phyloP scores from a whole-genome alignment of 116 monocot species.

The Posidonia oceanica region DNA sequence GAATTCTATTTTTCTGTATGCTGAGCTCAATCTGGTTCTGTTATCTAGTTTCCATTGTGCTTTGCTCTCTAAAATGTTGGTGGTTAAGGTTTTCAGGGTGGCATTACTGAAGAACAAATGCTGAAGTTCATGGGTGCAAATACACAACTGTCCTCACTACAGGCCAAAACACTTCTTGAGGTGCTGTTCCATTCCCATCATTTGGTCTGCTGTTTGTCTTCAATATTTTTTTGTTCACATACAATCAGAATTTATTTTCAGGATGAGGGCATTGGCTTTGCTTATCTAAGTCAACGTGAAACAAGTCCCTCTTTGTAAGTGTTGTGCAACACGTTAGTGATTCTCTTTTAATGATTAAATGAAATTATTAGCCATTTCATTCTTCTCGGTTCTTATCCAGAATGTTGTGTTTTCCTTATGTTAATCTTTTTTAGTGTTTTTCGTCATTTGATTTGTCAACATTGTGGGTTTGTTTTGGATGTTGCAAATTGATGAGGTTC shows the following conservation, averaged over 20 bases:
- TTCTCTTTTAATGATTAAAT: neutral
- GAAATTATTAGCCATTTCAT: neutral
- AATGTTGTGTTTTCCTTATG: no score
- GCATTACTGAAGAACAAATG: constrained; percentile 91
- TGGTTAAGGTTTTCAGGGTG: constrained; percentile 77
- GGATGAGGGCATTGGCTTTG: constrained; percentile 84
- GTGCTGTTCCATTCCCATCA: constrained; percentile 20
- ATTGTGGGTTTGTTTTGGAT: no score
- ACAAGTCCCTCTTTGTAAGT: constrained; percentile 74
- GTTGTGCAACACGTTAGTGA: neutral
- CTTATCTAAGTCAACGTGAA: constrained; percentile 67
- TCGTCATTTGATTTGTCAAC: no score
- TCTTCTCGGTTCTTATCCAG: no score
- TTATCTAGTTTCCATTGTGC: neutral
- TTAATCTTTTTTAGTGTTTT: no score
- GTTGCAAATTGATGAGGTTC: no score
- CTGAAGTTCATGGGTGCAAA: constrained; percentile 96
- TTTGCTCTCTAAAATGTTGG: constrained; percentile 14
- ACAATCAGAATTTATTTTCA: constrained; percentile 14
- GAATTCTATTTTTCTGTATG: neutral
- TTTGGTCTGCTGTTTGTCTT: neutral
- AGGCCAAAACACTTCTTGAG: constrained; percentile 80
- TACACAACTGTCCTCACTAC: constrained; percentile 44
- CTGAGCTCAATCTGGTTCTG: neutral
- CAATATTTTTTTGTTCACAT: neutral